Conservation (phyloP, 257 asterid genomes). For the Phtheirospermum japonicum region DNA sequence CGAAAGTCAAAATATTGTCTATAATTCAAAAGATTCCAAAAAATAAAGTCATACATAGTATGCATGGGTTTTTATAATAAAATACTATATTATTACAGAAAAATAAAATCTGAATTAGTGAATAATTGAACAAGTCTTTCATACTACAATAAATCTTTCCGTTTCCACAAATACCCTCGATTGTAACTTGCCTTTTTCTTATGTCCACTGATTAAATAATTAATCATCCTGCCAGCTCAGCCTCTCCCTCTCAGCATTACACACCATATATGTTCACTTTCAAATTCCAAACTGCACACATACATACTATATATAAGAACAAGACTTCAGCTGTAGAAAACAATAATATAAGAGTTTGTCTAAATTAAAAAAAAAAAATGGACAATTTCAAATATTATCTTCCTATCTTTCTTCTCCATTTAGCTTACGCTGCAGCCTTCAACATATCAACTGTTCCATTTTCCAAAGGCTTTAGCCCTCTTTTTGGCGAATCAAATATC, state of each 20-base stretch:
- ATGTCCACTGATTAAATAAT: constrained; percentile 38
- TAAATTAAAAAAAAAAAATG: constrained; percentile 29
- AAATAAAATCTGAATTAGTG: constrained; percentile 16
- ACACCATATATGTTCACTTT: constrained; percentile 2
- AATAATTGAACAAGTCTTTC: constrained; percentile 13
- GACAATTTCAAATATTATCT: constrained; percentile 34
- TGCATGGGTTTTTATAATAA: no score
- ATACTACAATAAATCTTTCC: not conserved
- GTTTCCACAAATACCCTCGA: constrained; percentile 39
- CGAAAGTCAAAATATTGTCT: no score
- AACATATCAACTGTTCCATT: constrained; percentile 53
- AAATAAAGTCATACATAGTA: no score
- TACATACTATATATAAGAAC: no score
- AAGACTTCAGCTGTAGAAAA: constrained; percentile 28
- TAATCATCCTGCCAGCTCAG: constrained; percentile 33
- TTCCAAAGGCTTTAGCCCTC: constrained; percentile 53
- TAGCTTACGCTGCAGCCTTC: constrained; percentile 26
- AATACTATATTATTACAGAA: not conserved
- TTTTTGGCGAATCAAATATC: constrained; percentile 69
- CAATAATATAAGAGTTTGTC: constrained; percentile 17
- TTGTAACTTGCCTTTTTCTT: constrained; percentile 25
- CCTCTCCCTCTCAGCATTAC: constrained; percentile 13
- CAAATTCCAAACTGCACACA: not conserved
- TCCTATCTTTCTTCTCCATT: constrained; percentile 21
- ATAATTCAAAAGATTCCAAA: no score